Base-by-base conservation (phyloP, 2,329 filamentous ascomycete species). In the Pestalotiopsis sp. region DNA sequence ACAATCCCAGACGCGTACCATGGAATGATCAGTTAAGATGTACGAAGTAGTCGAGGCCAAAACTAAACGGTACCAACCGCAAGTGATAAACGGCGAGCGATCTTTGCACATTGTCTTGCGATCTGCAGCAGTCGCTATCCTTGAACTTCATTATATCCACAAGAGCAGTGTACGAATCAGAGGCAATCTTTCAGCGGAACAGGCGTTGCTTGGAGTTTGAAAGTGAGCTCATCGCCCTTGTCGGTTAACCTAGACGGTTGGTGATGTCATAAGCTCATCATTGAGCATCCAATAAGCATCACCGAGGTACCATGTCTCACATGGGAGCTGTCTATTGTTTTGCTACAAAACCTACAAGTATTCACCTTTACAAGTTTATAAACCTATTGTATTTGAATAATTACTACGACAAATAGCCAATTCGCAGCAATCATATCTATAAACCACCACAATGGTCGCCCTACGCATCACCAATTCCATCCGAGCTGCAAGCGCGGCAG, bases 391-490 rank as follows among this genome's bases (percentile, higher is more conserved):
- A 4, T 27, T 27, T 27, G 4, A 5, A 27, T 25, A 27, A 27
- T 27, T 27, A 27, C 27, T 27, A 27, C 45, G 20, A 52, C n/a
- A 52, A 23, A n/a, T 9, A 20, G 11, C 11, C n/a, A 52, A 52
- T 52, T n/a, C 17, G 17, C 14, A 3, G n/a, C 17, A 52, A 52
- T 9, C 3, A 52, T 6, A 20, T n/a, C 5, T n/a, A 3, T 3
- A 7, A 52, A 49, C 17, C 14, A 20, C 17, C 71, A 75, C 67
- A 70, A 78, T 78, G 75, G 71, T 71, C 25, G 71, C 73, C 61
- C 70, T 76, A 68, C 76, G 76, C 61, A 70, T 78, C 57, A 71
- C 67, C 60, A 75, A 72, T 65, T 68, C 73, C 11, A 55, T 76
- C 57, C 71, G 69, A 68, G 72, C 69, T 58, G 49, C 75, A 13